These are phyloP conservation scores for Puccinia novopanici DNA, from an alignment of 1,284 basidiomycete species.

Conservation along the genomic window DNA sequence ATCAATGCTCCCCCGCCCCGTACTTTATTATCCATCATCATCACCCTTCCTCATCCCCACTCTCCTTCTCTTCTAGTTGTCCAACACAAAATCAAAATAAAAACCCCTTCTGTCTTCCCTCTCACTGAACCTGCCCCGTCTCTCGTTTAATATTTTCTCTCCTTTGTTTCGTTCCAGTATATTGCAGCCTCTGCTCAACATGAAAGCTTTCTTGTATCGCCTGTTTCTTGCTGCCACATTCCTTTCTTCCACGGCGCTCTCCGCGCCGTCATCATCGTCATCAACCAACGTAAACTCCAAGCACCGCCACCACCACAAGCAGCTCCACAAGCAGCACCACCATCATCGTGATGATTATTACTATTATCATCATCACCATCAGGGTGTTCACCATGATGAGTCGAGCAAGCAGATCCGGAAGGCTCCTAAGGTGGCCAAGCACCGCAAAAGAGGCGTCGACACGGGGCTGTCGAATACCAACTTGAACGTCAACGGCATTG, in stretches of 20 bases:
- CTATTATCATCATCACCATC: not conserved
- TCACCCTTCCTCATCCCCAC: not conserved
- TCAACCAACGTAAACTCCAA: too few species aligned
- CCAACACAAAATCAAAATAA: too few species aligned
- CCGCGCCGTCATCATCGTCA: too few species aligned
- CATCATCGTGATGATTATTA: too few species aligned
- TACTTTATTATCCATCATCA: not conserved
- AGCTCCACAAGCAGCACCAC: too few species aligned
- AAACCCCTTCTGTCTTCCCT: too few species aligned
- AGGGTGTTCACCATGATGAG: not conserved
- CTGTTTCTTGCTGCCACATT: not conserved
- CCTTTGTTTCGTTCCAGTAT: not conserved
- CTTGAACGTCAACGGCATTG: conserved; percentile 36
- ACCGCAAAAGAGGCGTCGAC: not conserved
- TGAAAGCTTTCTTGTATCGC: not conserved
- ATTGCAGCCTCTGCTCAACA: not conserved
- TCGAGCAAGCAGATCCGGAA: conserved; percentile 12
- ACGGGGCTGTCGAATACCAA: conserved; percentile 29
- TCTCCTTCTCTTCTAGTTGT: not conserved
- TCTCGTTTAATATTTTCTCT: not conserved
- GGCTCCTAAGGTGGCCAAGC: not conserved
- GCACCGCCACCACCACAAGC: too few species aligned
- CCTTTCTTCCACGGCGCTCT: not conserved
- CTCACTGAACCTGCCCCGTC: not conserved
- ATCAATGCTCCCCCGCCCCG: not conserved